Evolutionary conservation across 305 asterid species (phyloP), one percentile per base, ranked within the genome.

Genomic region (Fraxinus baroniana): DNA sequence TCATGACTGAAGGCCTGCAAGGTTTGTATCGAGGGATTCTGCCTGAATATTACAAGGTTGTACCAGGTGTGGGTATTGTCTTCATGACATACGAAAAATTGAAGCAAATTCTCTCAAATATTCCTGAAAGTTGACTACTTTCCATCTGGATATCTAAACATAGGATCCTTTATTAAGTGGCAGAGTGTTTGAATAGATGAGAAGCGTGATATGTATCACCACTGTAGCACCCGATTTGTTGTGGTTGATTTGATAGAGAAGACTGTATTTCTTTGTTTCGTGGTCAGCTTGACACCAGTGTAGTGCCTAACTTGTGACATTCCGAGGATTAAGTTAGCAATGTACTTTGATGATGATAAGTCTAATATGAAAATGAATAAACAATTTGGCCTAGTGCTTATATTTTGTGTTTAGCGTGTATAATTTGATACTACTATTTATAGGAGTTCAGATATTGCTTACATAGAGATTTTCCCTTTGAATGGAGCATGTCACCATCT

Each of bases 11-110:
- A 88, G 95, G 98, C 44, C 57, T 89, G 22, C 89, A 87, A 10
- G 96, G 98, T 66, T 82, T 94, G 80, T 94, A 93, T 79, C 81
- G 98, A 74, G 98, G 98, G 78, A 94, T 94, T 80, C 84, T 94
- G 77, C 97, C 98, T 4, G 97, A 94, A 86, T 93, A 90, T 80
- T 92, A 88, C 95, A 94, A 94, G 88, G 97, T 92, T 26, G 97
- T 93, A 66, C 97, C 98, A 1, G 88, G 95, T 71, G 92, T 94
- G 22, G 91, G 95, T 60, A 94, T 94, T 17, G 93, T 93, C 55
- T 94, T 93, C 86, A 92, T 93, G 98, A 94, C 97, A 2, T 94
- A 92, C 24, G 97, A 94, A 80, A 93, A 90, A 88, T 24, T 91
- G 90, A 94, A 93, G 91, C 92, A 91, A 87, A 52, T 94, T 62